A percentile compares a stretch with the other conserved stretches of the same genome.
phyloP scores from a whole-genome alignment of 768 basidiomycete genomes.

The Pleurotus tuoliensis region DNA sequence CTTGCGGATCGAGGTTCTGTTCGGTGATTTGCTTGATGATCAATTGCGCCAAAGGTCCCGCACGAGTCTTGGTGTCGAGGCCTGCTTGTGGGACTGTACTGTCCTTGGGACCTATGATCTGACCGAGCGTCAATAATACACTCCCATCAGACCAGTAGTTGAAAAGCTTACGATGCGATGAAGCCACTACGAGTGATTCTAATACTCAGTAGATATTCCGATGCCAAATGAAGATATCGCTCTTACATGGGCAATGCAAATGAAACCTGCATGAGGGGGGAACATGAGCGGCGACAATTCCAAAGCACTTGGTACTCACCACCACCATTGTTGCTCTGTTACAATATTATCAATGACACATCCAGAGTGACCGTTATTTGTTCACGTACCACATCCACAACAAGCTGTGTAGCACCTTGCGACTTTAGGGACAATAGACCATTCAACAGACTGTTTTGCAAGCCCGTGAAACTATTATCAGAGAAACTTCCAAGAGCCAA shows the following conservation, averaged over 20 bases:
- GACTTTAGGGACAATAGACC: constrained; percentile 45
- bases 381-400: constrained; percentile 53
- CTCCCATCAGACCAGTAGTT: background rate
- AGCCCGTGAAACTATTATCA: constrained; percentile 34
- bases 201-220: background rate
- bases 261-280: constrained; percentile 31
- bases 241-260: constrained; percentile 57
- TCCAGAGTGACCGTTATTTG: too few relatives aligned
- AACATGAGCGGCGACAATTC: background rate
- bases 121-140: background rate
- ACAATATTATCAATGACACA: background rate
- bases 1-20: constrained; percentile 38
- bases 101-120: constrained; percentile 29
- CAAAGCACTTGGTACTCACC: constrained; percentile 19
- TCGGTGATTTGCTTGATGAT: constrained; percentile 36
- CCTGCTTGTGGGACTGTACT: constrained; percentile 56
- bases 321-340: constrained; percentile 46
- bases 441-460: constrained; percentile 38
- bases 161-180: constrained; percentile 27
- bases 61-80: constrained; percentile 42
- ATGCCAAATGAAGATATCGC: background rate
- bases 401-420: constrained; percentile 45
- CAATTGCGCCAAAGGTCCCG: constrained; percentile 28
- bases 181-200: constrained; percentile 25
- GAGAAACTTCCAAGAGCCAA: constrained; percentile 58